Evolutionary conservation across 2,329 filamentous ascomycete species (phyloP).

Genomic region (Tolypocladium amazonense): DNA sequence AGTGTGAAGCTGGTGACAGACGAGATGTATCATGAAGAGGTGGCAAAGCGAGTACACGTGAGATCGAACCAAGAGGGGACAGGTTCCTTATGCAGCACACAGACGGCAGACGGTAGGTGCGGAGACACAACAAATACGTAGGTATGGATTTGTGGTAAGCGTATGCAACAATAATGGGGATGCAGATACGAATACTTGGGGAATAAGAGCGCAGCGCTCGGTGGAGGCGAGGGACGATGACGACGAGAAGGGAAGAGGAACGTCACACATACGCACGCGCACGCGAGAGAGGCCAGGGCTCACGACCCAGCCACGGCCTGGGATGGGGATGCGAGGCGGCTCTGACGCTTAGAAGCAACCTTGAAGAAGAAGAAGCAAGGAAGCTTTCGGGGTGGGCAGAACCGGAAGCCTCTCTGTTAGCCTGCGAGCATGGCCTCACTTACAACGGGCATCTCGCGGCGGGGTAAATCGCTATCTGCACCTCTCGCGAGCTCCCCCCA

Average conservation of each 20-base stretch:
- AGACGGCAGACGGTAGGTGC: neutral
- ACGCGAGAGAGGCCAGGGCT: neutral
- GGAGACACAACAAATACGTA: neutral
- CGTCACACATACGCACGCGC: neutral
- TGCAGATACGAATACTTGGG: neutral
- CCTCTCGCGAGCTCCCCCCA: neutral
- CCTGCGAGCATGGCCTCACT: neutral
- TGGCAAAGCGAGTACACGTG: neutral
- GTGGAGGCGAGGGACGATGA: neutral
- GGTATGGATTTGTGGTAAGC: too few relatives aligned
- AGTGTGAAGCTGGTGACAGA: neutral
- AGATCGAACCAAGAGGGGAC: neutral
- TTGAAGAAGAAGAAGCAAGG: neutral
- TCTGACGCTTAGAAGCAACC: neutral
- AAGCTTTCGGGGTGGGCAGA: neutral
- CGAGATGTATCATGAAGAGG: too few relatives aligned
- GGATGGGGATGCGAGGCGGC: neutral
- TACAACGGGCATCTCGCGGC: neutral
- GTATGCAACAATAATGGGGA: neutral
- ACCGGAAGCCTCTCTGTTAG: neutral
- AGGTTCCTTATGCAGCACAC: neutral
- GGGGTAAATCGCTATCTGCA: neutral
- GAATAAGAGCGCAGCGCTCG: neutral
- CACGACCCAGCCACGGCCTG: neutral
- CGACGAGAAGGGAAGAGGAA: neutral